phyloP scores from a whole-genome alignment of 2,329 filamentous ascomycete species.

The Clarireedia paspali region DNA sequence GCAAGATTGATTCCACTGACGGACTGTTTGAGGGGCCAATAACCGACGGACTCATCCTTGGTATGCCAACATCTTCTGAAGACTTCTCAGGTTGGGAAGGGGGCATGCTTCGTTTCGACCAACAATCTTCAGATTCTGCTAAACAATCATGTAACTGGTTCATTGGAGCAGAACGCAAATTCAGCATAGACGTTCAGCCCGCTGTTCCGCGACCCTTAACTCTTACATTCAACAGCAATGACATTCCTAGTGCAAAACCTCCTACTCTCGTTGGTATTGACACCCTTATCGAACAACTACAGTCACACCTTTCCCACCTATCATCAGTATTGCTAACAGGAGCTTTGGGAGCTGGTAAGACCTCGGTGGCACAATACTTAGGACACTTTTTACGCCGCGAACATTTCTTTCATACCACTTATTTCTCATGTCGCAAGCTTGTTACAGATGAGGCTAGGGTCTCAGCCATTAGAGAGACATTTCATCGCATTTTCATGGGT shows the following conservation, averaged over 20 bases:
- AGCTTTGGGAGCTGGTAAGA: constrained; percentile 85
- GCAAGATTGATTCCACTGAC: constrained; percentile 40
- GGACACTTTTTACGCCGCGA: constrained; percentile 66
- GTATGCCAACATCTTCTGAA: constrained; percentile 44
- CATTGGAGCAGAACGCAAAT: constrained; percentile 65
- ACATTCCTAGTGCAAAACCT: constrained; percentile 40
- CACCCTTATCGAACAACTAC: constrained; percentile 60
- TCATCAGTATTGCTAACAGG: constrained; percentile 89
- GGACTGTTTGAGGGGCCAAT: constrained; percentile 75
- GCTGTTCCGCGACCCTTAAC: constrained; percentile 60
- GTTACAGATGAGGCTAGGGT: constrained; percentile 88
- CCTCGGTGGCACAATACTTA: constrained; percentile 67
- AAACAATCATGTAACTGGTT: constrained; percentile 60
- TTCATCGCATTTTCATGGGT: constrained; percentile 76
- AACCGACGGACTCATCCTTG: constrained; percentile 80
- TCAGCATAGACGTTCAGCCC: constrained; percentile 67
- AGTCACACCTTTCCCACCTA: constrained; percentile 70
- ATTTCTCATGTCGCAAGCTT: constrained; percentile 79
- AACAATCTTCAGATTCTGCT: constrained; percentile 38
- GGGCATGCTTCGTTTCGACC: constrained; percentile 73
- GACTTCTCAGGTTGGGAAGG: constrained; percentile 65
- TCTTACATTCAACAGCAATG: constrained; percentile 32
- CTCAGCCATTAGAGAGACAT: constrained; percentile 81
- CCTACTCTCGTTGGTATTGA: constrained; percentile 78
- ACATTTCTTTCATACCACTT: constrained; percentile 72